Evolutionary conservation across 2,329 filamentous ascomycete genomes (phyloP).

Genomic region (Apiospora phragmitis): DNA sequence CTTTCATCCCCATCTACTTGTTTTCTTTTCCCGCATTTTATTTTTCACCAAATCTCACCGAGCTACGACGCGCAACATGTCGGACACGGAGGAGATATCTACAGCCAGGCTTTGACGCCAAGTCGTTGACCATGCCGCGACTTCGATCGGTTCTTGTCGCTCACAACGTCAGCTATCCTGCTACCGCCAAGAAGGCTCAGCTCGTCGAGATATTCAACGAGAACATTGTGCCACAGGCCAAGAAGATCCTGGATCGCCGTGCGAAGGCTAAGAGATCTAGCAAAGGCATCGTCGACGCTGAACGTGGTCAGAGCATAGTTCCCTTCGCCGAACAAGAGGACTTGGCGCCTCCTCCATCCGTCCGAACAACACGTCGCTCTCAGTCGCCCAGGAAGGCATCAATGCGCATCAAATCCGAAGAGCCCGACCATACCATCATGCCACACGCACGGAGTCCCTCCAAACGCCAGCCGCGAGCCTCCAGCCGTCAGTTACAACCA

Average conservation of each 20-base stretch:
- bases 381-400: conserved; percentile 57
- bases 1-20: no score
- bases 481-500: conserved; percentile 51
- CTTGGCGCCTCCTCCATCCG: conserved; percentile 45
- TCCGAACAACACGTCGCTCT: conserved; percentile 49
- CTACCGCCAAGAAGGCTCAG: conserved; percentile 87
- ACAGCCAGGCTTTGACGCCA: conserved; percentile 81
- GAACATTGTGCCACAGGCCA: conserved; percentile 75
- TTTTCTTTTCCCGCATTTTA: background rate
- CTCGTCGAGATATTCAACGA: conserved; percentile 82
- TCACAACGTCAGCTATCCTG: conserved; percentile 82
- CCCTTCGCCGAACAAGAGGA: conserved; percentile 62
- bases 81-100: conserved; percentile 80
- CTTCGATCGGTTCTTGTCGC: conserved; percentile 89
- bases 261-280: conserved; percentile 83
- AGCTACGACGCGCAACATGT: conserved; percentile 47
- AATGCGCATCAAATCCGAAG: conserved; percentile 52
- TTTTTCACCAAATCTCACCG: background rate
- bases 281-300: conserved; percentile 74
- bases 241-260: conserved; percentile 72
- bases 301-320: conserved; percentile 63
- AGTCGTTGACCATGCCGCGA: conserved; percentile 79
- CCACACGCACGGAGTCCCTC: conserved; percentile 45
- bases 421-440: conserved; percentile 41
- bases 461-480: conserved; percentile 55